Conservation (phyloP, 2,329 filamentous ascomycete genomes). For the Gnomoniopsis sp. region DNA sequence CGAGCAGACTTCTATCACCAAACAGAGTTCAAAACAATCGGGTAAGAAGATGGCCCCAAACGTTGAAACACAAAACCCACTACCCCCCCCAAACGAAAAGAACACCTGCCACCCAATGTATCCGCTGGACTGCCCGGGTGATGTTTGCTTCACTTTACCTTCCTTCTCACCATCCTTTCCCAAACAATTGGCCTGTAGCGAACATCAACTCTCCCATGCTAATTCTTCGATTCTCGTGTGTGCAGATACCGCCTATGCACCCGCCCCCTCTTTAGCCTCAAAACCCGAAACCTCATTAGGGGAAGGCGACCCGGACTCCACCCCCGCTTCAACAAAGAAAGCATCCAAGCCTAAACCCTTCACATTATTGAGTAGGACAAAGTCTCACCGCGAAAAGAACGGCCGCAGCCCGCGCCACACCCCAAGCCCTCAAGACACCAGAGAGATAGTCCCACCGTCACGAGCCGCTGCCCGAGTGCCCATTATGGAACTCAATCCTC, state of each 20-base stretch:
- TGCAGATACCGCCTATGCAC: slow-evolving; percentile 36
- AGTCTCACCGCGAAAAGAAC: slow-evolving; percentile 51
- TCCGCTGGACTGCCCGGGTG: not conserved
- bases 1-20: slow-evolving; percentile 26
- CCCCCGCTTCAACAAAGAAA: slow-evolving; percentile 35
- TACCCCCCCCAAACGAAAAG: not conserved
- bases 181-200: not conserved
- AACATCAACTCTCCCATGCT: not conserved
- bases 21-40: slow-evolving; percentile 29
- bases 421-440: slow-evolving; percentile 32
- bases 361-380: slow-evolving; percentile 47
- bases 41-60: slow-evolving; percentile 23
- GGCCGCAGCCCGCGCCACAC: slow-evolving; percentile 26
- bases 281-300: slow-evolving; percentile 50
- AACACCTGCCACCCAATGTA: not conserved
- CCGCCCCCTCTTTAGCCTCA: slow-evolving; percentile 39
- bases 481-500: slow-evolving; percentile 30
- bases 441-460: slow-evolving; percentile 20
- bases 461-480: slow-evolving; percentile 18
- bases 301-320: slow-evolving; percentile 39
- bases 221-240: slow-evolving; percentile 22
- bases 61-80: not conserved
- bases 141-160: not conserved
- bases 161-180: not conserved
- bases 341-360: slow-evolving; percentile 53